phyloP scores from a whole-genome alignment of 2,329 filamentous ascomycete species.

The Byssoonygena ceratinophila region DNA sequence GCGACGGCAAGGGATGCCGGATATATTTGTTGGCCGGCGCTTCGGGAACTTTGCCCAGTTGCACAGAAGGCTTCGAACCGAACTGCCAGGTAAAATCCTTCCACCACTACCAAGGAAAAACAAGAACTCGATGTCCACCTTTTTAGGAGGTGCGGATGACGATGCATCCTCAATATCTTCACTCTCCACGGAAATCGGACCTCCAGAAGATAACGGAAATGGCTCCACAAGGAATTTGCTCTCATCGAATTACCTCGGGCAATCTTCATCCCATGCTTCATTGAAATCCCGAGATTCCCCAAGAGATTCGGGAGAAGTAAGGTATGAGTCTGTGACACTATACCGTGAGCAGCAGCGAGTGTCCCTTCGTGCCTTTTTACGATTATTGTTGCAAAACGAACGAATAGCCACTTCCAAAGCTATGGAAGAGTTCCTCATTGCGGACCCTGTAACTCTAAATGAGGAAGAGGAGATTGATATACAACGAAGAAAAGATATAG shows the following conservation, averaged over 20 bases:
- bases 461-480: slow-evolving; percentile 82
- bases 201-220: slow-evolving; percentile 31
- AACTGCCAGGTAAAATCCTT: slow-evolving; percentile 82
- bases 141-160: slow-evolving; percentile 52
- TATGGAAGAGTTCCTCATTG: slow-evolving; percentile 72
- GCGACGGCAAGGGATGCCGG: slow-evolving; percentile 62
- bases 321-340: slow-evolving; percentile 47
- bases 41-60: slow-evolving; percentile 81
- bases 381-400: slow-evolving; percentile 72
- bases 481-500: slow-evolving; percentile 64
- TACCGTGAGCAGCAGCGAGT: slow-evolving; percentile 85
- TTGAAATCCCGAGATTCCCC: slow-evolving; percentile 22
- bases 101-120: slow-evolving; percentile 86
- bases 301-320: slow-evolving; percentile 35
- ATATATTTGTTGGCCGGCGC: slow-evolving; percentile 69
- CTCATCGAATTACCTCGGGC: slow-evolving; percentile 1
- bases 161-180: slow-evolving; percentile 75
- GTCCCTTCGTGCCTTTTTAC: slow-evolving; percentile 81
- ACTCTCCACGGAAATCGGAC: slow-evolving; percentile 56
- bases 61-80: slow-evolving; percentile 66
- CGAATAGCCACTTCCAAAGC: slow-evolving; percentile 73
- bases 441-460: slow-evolving; percentile 59
- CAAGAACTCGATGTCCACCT: slow-evolving; percentile 58
- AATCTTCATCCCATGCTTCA: slow-evolving; percentile 21
- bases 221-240: slow-evolving; percentile 26